A percentile compares a stretch with the other conserved stretches of the same genome.
Conservation (phyloP, 805 yeast genomes). For the Schwanniomyces vanrijiae region DNA sequence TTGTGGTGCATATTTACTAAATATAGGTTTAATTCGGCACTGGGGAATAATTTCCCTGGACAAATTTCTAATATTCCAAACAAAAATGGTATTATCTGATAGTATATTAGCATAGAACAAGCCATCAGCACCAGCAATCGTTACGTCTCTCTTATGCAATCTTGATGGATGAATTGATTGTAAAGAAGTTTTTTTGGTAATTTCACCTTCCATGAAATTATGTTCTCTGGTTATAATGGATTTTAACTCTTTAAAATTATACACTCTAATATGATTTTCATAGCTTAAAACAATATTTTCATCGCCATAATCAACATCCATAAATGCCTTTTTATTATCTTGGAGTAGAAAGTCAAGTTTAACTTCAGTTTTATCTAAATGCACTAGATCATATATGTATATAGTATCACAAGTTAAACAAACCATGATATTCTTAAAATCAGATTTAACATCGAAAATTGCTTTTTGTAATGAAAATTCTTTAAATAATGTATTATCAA, state of each 20-base stretch:
- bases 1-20: constrained; percentile 6
- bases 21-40: constrained; percentile 10
- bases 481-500: constrained; percentile 17
- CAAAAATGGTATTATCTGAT: constrained; percentile 39
- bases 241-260: constrained; percentile 15
- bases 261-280: constrained; percentile 18
- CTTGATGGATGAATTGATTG: constrained; percentile 15
- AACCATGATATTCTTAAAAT: constrained; percentile 25
- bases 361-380: constrained; percentile 7
- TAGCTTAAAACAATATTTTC: constrained; percentile 24
- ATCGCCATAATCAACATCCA: constrained; percentile 36
- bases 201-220: constrained; percentile 13
- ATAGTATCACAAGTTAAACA: constrained; percentile 15
- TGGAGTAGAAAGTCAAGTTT: constrained; percentile 15
- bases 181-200: constrained; percentile 13
- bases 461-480: constrained; percentile 10
- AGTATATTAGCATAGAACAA: constrained; percentile 37
- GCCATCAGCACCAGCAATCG: constrained; percentile 42
- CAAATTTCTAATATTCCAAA: constrained; percentile 41
- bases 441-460: constrained; percentile 21
- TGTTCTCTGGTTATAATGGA: constrained; percentile 9
- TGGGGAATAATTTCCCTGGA: constrained; percentile 9
- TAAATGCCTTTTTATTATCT: constrained; percentile 8
- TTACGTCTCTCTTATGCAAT: constrained; percentile 14
- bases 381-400: constrained; percentile 17